Percentiles rank a stretch among this genome's conserved stretches.
These are phyloP conservation scores for Eimeria nieschulzi DNA, from an alignment of 169 alveolate genomes.

Conservation along the genomic window DNA sequence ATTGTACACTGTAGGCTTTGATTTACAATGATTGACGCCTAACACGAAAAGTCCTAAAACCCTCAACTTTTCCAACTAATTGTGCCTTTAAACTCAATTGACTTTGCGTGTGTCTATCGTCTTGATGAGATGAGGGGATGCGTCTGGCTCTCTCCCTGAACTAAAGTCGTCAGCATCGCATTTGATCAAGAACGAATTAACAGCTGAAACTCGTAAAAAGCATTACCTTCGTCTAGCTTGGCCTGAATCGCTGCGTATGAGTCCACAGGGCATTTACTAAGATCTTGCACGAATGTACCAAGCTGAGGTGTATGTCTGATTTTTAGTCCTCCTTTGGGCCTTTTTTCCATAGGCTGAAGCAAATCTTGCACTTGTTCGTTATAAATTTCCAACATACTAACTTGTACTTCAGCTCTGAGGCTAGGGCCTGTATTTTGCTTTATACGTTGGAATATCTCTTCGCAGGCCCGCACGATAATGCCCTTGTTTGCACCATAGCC, in stretches of 20 bases:
- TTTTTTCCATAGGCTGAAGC: slow-evolving; percentile 83
- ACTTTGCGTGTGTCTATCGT: background rate
- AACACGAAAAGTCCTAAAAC: background rate
- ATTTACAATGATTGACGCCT: background rate
- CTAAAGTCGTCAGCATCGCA: background rate
- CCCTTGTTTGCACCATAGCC: slow-evolving; percentile 96
- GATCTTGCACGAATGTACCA: slow-evolving; percentile 78
- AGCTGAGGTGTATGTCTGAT: slow-evolving; percentile 87
- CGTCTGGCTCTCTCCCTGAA: background rate
- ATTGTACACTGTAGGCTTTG: too few species aligned
- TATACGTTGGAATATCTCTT: slow-evolving; percentile 89
- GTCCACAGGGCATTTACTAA: slow-evolving; percentile 82
- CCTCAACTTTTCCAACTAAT: background rate
- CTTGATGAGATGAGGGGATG: background rate
- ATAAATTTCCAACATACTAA: slow-evolving; percentile 90
- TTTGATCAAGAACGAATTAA: background rate
- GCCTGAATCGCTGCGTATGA: slow-evolving; percentile 86
- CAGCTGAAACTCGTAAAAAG: slow-evolving; percentile 37
- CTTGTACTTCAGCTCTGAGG: slow-evolving; percentile 74
- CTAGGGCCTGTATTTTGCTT: slow-evolving; percentile 24
- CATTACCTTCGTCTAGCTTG: slow-evolving; percentile 89
- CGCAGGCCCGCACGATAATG: slow-evolving; percentile 93
- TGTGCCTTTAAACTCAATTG: background rate
- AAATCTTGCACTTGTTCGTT: slow-evolving; percentile 94
- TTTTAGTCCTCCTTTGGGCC: slow-evolving; percentile 87